Evolutionary conservation across 2,329 filamentous ascomycete genomes (phyloP), one percentile per base, ranked within the genome.

Genomic region (Ophiostoma piceae): DNA sequence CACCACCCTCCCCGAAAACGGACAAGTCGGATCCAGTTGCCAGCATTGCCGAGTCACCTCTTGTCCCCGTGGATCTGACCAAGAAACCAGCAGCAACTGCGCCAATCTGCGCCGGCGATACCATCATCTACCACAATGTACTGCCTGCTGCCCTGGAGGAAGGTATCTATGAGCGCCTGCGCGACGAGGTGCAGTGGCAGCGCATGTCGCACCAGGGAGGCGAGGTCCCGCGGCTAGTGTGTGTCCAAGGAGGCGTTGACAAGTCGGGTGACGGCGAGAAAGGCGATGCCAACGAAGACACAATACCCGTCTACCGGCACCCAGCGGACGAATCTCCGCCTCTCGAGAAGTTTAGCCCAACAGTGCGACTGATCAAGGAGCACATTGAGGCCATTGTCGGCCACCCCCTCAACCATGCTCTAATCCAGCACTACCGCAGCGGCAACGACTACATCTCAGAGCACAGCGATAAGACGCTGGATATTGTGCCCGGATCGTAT

Each of bases 401-500:
- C 0, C 95, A 98, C 75, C 81, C 86, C 0, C 80, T 99, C 60
- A 99, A 99, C 76, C 95, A 99, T 77, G 94, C 89, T 0, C 81
- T 99, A 66, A 96, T 99, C 65, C 95, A 99, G 76, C 86, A 93
- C 71, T 99, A 99, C 76, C 91, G 95, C n/a, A 85, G 86, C 74
- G 92, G 94, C 2, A 88, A 87, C 66, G 95, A 99, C 79, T 92
- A 92, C 77, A 99, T 99, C 72, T 95, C 92, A 0, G 95, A 99
- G 77, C 95, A 99, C 77, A 96, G 92, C 54, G 95, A 99, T 78
- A 99, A 99, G 80, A 97, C 94, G 0, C 83, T 99, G 32, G 95
- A 99, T 77, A 95, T 99, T 70, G 88, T 88, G 14, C 87, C 85
- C 35, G 88, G 84, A 4, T 95, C 91, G 32, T 94, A 85, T 71